phyloP scores from a whole-genome alignment of 768 basidiomycete genomes.

The Suillus discolor region DNA sequence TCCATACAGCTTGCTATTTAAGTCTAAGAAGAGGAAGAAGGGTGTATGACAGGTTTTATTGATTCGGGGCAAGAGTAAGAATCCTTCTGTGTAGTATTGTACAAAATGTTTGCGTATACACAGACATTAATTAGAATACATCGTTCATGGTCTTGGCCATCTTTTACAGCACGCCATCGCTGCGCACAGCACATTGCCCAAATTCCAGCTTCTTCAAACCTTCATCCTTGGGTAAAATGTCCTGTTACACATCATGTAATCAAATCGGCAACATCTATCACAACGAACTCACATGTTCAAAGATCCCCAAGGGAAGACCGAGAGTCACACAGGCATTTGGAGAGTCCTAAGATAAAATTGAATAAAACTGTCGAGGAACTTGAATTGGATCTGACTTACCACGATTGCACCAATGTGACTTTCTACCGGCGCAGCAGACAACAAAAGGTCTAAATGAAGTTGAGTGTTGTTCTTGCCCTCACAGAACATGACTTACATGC shows the following conservation, averaged over 20 bases:
- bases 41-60: not conserved
- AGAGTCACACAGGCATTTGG: constrained; percentile 80
- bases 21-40: not conserved
- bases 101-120: not conserved
- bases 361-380: not conserved
- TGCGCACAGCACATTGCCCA: constrained; percentile 51
- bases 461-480: not conserved
- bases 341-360: constrained; percentile 50
- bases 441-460: constrained; percentile 52
- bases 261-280: not conserved
- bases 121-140: not conserved
- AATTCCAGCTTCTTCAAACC: constrained; percentile 60
- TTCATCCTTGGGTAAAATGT: constrained; percentile 66
- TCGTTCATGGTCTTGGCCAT: not conserved
- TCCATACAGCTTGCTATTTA: not conserved
- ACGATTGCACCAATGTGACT: constrained; percentile 72
- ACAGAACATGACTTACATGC: constrained; percentile 47
- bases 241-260: constrained; percentile 38
- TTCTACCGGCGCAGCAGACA: constrained; percentile 72
- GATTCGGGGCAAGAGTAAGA: not conserved
- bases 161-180: constrained; percentile 52
- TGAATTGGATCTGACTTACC: constrained; percentile 37
- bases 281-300: constrained; percentile 56
- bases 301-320: constrained; percentile 76
- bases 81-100: not conserved